These are phyloP conservation scores for Tripterygium wilfordii DNA, from an alignment of 177 flowering plant species.

Conservation along the genomic window DNA sequence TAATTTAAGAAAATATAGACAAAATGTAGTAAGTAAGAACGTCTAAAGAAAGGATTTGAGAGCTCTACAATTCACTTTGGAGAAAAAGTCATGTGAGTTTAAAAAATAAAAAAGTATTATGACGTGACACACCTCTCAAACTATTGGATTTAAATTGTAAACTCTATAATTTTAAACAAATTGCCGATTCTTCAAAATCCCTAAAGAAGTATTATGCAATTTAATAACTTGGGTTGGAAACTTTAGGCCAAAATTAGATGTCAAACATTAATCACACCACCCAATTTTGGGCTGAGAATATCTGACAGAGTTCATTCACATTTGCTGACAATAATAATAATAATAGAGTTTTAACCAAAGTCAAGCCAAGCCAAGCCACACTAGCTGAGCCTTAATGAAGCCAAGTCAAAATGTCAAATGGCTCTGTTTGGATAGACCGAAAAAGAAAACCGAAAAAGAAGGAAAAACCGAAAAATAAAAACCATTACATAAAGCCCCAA, in stretches of 20 bases:
- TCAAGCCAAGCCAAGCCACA: neutral
- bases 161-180: too few relatives aligned
- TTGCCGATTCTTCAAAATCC: neutral
- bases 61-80: too few relatives aligned
- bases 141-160: too few relatives aligned
- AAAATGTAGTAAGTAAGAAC: too few relatives aligned
- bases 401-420: neutral
- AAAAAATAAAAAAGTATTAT: too few relatives aligned
- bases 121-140: too few relatives aligned
- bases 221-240: too few relatives aligned
- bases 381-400: neutral
- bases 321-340: conserved; percentile 5
- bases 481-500: conserved; percentile 19
- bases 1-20: too few relatives aligned
- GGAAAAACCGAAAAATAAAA: neutral
- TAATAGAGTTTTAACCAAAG: neutral
- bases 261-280: conserved; percentile 7
- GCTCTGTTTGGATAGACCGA: neutral
- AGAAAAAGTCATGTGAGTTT: too few relatives aligned
- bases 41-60: too few relatives aligned
- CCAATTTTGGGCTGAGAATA: conserved; percentile 5
- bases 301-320: conserved; percentile 19
- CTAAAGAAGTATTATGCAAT: neutral
- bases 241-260: conserved; percentile 1
- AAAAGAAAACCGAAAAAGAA: neutral